A percentile compares a stretch with the other conserved stretches of the same genome.
Conservation (phyloP, 805 yeast genomes). For the Komagataella pseudopastoris region DNA sequence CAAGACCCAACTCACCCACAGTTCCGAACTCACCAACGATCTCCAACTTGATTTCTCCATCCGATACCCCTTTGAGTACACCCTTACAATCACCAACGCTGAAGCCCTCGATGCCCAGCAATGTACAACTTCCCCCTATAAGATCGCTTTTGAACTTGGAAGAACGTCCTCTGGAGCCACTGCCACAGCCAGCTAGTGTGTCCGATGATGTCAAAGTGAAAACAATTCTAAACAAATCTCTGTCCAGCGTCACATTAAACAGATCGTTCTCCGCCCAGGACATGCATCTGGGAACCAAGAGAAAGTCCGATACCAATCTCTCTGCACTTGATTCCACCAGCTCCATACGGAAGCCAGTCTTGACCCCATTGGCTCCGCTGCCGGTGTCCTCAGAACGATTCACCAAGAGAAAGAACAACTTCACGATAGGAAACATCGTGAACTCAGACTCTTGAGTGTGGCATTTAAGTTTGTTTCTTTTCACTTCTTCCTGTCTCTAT, state of each 20-base stretch:
- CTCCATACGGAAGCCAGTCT: background rate
- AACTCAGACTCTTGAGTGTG: background rate
- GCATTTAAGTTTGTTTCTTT: background rate
- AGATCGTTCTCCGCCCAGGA: background rate
- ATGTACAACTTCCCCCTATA: slow-evolving; percentile 17
- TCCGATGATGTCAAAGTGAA: background rate
- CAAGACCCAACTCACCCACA: slow-evolving; percentile 22
- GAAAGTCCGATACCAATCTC: background rate
- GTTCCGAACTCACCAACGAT: slow-evolving; percentile 10
- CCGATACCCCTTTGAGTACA: slow-evolving; percentile 19
- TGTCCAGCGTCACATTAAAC: background rate
- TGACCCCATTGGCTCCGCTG: background rate
- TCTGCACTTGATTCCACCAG: background rate
- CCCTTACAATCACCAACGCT: slow-evolving; percentile 24
- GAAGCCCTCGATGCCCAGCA: slow-evolving; percentile 10
- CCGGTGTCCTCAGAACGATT: background rate
- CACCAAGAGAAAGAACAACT: background rate
- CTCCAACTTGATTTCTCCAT: slow-evolving; percentile 19
- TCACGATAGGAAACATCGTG: background rate
- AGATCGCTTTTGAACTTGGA: slow-evolving; percentile 13
- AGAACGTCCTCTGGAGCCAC: background rate
- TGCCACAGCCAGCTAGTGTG: background rate
- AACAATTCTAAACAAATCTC: background rate
- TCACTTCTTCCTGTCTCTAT: background rate
- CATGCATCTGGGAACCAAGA: background rate